Percentiles rank a stretch among this genome's conserved stretches.
Evolutionary conservation across 495 filamentous ascomycete genomes (phyloP).

Genomic region (Xylona heveae): DNA sequence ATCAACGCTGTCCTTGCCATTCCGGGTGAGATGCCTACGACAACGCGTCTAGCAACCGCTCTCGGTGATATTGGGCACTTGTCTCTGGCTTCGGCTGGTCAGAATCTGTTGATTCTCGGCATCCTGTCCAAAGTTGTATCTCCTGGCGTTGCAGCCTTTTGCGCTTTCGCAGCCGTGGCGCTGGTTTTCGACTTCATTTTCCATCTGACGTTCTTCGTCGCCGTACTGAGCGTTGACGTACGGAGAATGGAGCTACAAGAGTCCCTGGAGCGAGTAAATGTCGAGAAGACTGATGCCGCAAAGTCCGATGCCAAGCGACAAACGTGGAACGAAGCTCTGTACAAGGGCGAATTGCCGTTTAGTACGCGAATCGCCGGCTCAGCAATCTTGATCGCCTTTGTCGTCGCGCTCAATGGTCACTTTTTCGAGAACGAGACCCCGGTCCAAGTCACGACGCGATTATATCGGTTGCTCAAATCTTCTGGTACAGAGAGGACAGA

Average conservation of each 20-base stretch:
- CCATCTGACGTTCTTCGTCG: conserved; percentile 48
- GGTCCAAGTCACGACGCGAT: conserved; percentile 16
- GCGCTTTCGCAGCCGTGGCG: conserved; percentile 45
- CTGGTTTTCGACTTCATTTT: conserved; percentile 48
- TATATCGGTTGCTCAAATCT: conserved; percentile 16
- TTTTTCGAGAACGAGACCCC: conserved; percentile 36
- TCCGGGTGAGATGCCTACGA: conserved; percentile 35
- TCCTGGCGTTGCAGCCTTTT: conserved; percentile 43
- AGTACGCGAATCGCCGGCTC: conserved; percentile 25
- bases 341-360: conserved; percentile 9
- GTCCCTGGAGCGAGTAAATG: conserved; percentile 20
- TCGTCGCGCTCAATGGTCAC: conserved; percentile 40
- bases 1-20: conserved; percentile 49
- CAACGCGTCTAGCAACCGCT: conserved; percentile 37
- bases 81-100: conserved; percentile 32
- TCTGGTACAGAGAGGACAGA: neutral
- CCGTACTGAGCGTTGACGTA: conserved; percentile 54
- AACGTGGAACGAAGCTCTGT: neutral
- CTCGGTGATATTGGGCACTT: conserved; percentile 47
- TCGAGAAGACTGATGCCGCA: conserved; percentile 6
- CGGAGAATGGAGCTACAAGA: conserved; percentile 42
- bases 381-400: conserved; percentile 35
- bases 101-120: conserved; percentile 36
- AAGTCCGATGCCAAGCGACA: conserved; percentile 4
- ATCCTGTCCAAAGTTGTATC: conserved; percentile 33